Conservation (phyloP, 768 basidiomycete species). For the Vishniacozyma victoriae region DNA sequence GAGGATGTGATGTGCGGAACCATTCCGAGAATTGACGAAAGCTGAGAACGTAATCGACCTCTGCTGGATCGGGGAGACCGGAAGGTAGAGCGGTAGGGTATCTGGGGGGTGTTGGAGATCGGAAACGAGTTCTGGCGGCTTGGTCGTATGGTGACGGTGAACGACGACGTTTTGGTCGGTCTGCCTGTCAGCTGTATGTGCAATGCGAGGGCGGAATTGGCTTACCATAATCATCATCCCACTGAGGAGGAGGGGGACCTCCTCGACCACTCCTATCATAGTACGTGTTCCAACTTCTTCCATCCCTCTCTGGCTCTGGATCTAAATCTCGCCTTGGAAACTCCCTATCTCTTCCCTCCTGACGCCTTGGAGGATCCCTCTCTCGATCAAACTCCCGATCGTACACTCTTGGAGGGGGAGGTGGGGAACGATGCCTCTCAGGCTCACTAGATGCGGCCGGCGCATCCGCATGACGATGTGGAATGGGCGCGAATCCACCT, state of each 20-base stretch:
- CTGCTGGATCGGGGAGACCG: constrained; percentile 34
- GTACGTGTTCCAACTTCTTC: constrained; percentile 16
- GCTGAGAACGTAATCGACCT: constrained; percentile 20
- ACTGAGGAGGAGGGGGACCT: constrained; percentile 9
- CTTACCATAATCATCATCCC: constrained; percentile 34
- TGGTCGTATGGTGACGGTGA: constrained; percentile 31
- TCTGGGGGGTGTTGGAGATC: constrained; percentile 23
- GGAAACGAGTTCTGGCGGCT: constrained; percentile 12
- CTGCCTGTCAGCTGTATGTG: constrained; percentile 3
- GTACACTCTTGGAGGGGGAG: constrained; percentile 5
- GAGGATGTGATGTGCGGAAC: constrained; percentile 37
- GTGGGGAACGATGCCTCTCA: too few relatives aligned
- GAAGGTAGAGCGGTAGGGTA: constrained; percentile 2
- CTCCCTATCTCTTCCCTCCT: constrained; percentile 18
- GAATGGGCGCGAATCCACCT: constrained; percentile 35
- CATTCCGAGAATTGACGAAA: constrained; percentile 39
- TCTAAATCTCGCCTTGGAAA: constrained; percentile 24
- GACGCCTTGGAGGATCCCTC: not conserved
- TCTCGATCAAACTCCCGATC: constrained; percentile 14
- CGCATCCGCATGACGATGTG: constrained; percentile 25
- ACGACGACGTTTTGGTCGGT: constrained; percentile 32
- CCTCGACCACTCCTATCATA: constrained; percentile 15
- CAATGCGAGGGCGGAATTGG: not conserved
- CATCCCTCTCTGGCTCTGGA: constrained; percentile 16
- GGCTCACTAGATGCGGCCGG: too few relatives aligned